Evolutionary conservation across 306 rosid genomes (phyloP).

Genomic region (Sicyos baderoa): DNA sequence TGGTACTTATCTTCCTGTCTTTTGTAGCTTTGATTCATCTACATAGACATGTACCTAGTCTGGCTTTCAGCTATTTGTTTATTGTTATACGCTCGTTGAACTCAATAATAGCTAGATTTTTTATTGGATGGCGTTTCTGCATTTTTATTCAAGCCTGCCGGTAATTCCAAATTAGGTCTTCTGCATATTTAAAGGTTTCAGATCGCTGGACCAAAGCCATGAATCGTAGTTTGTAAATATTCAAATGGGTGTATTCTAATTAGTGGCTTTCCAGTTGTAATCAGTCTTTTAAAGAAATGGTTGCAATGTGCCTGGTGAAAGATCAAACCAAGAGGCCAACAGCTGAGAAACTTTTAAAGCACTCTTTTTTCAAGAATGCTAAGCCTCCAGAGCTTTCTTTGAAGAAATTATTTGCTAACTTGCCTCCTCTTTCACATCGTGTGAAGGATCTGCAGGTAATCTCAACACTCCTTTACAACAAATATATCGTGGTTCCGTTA

Average conservation of each 20-base stretch:
- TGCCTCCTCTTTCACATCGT: slow-evolving; percentile 92
- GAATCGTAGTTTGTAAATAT: slow-evolving; percentile 19
- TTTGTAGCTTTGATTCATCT: neutral
- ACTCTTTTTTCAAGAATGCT: slow-evolving; percentile 74
- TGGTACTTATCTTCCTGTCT: neutral
- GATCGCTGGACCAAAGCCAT: slow-evolving; percentile 16
- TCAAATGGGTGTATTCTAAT: slow-evolving; percentile 57
- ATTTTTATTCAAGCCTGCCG: neutral
- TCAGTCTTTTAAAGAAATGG: slow-evolving; percentile 99
- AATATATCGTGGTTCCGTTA: slow-evolving; percentile 21
- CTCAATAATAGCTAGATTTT: neutral
- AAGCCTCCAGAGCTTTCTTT: slow-evolving; percentile 89
- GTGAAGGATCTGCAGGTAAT: slow-evolving; percentile 91
- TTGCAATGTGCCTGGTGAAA: slow-evolving; percentile 99
- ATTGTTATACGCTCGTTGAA: neutral
- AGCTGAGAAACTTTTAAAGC: slow-evolving; percentile 82
- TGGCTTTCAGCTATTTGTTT: neutral
- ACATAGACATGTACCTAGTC: neutral
- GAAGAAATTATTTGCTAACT: slow-evolving; percentile 77
- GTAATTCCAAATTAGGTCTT: neutral
- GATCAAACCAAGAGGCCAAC: slow-evolving; percentile 97
- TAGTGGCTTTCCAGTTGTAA: slow-evolving; percentile 93
- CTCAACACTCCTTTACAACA: slow-evolving; percentile 21
- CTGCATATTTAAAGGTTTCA: neutral
- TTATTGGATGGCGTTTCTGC: neutral